These are phyloP conservation scores for Nectriaceae sp. DNA, from an alignment of 2,329 filamentous ascomycete species.

Conservation along the genomic window DNA sequence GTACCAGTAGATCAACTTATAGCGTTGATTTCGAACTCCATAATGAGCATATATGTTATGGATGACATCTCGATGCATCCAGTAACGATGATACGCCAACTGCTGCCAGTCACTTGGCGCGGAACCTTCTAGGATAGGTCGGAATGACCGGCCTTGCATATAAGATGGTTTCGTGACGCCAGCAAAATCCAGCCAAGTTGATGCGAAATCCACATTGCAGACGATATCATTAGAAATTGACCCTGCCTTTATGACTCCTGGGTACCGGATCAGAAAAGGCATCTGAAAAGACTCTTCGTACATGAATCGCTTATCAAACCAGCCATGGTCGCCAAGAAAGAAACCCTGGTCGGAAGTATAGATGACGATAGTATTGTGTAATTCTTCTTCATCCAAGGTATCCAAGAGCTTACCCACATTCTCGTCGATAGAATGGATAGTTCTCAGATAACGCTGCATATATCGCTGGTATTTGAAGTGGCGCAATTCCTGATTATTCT, in stretches of 20 bases:
- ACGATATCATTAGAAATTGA: slow-evolving; percentile 49
- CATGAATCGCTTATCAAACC: slow-evolving; percentile 61
- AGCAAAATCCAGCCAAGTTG: slow-evolving; percentile 51
- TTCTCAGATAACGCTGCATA: slow-evolving; percentile 56
- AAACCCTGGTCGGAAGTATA: slow-evolving; percentile 58
- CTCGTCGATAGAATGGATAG: slow-evolving; percentile 54
- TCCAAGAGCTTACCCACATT: slow-evolving; percentile 51
- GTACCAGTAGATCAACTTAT: slow-evolving; percentile 61
- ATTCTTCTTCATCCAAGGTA: slow-evolving; percentile 39
- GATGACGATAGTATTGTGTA: slow-evolving; percentile 51
- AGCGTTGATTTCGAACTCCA: slow-evolving; percentile 50
- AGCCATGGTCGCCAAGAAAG: slow-evolving; percentile 58
- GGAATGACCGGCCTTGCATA: slow-evolving; percentile 54
- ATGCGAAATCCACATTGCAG: slow-evolving; percentile 56
- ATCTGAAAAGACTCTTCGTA: slow-evolving; percentile 60
- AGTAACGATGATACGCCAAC: slow-evolving; percentile 56
- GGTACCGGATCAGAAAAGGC: slow-evolving; percentile 53
- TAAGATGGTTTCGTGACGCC: slow-evolving; percentile 43
- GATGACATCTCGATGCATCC: slow-evolving; percentile 55
- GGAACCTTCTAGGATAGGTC: slow-evolving; percentile 35
- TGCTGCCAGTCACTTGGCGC: slow-evolving; percentile 50
- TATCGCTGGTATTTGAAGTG: slow-evolving; percentile 60
- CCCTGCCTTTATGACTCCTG: slow-evolving; percentile 39
- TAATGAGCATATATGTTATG: slow-evolving; percentile 55
- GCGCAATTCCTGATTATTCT: slow-evolving; percentile 41